phyloP scores from a whole-genome alignment of 345 rosid genomes.

The Euphorbia tirucalli region DNA sequence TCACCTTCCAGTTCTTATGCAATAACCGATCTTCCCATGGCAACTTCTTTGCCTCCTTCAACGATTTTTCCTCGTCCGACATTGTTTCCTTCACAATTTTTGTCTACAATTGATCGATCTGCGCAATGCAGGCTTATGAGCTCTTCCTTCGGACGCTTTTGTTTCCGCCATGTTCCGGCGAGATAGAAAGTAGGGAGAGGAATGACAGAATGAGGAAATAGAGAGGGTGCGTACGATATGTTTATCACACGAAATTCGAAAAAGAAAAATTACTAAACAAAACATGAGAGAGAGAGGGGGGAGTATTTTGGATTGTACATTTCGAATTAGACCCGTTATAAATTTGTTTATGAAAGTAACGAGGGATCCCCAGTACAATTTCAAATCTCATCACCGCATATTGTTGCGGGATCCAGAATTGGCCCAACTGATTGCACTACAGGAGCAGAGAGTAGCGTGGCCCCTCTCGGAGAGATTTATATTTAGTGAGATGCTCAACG shows the following conservation, averaged over 20 bases:
- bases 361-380: neutral
- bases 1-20: too few relatives aligned
- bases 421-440: too few relatives aligned
- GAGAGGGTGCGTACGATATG: slow-evolving; percentile 32
- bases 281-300: slow-evolving; percentile 25
- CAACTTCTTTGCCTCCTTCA: too few relatives aligned
- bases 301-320: slow-evolving; percentile 57
- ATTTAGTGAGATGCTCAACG: too few relatives aligned
- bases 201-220: slow-evolving; percentile 28
- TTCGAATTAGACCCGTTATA: slow-evolving; percentile 26
- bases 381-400: too few relatives aligned
- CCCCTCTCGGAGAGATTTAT: too few relatives aligned
- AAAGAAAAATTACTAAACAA: slow-evolving; percentile 12
- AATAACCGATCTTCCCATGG: too few relatives aligned
- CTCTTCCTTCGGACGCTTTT: neutral
- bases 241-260: slow-evolving; percentile 10
- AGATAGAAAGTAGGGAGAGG: slow-evolving; percentile 9
- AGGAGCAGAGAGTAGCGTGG: too few relatives aligned
- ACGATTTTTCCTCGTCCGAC: too few relatives aligned
- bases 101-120: too few relatives aligned
- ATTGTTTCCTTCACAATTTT: too few relatives aligned
- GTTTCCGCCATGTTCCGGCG: slow-evolving; percentile 15
- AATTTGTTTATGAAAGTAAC: neutral
- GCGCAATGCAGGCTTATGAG: neutral
- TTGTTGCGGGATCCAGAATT: too few relatives aligned